A percentile compares a stretch with the other conserved stretches of the same genome.
Evolutionary conservation across 176 grass and related monocot genomes (phyloP).

Genomic region (Oropetium thomaeum): DNA sequence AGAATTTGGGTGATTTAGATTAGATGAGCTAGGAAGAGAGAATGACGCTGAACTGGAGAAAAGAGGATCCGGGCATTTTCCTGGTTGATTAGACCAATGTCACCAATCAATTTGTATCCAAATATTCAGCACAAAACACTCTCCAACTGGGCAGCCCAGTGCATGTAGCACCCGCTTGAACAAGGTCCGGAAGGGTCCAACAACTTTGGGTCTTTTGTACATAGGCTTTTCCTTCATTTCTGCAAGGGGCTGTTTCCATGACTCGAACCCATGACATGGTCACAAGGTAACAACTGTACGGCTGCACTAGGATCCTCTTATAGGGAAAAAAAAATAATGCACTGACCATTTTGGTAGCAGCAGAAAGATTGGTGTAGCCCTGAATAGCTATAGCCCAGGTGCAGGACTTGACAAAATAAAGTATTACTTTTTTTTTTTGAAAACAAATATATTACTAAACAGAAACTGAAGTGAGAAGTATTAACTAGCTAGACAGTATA

Average conservation of each 20-base stretch:
- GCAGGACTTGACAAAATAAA: not conserved
- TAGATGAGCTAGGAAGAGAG: not conserved
- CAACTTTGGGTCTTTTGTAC: too few relatives aligned
- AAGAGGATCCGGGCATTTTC: not conserved
- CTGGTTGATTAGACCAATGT: not conserved
- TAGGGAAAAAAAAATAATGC: not conserved
- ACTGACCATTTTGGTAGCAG: not conserved
- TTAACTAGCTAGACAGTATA: not conserved
- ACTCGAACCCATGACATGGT: too few relatives aligned
- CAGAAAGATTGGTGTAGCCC: not conserved
- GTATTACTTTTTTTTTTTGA: too few relatives aligned
- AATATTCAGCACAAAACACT: not conserved
- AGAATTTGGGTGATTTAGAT: not conserved
- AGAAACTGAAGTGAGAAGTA: not conserved
- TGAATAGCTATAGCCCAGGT: not conserved
- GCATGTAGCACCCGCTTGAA: too few relatives aligned
- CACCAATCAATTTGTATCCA: not conserved
- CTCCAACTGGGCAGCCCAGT: too few relatives aligned
- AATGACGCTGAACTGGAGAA: not conserved
- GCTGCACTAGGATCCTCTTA: too few relatives aligned
- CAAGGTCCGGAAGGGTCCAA: too few relatives aligned
- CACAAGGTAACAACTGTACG: too few relatives aligned
- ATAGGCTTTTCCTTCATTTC: too few relatives aligned
- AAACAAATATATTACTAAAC: too few relatives aligned
- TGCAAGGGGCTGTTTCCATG: too few relatives aligned